Evolutionary conservation across 352 stramenopile species (phyloP).

Genomic region (Pythium pyrilobum): DNA sequence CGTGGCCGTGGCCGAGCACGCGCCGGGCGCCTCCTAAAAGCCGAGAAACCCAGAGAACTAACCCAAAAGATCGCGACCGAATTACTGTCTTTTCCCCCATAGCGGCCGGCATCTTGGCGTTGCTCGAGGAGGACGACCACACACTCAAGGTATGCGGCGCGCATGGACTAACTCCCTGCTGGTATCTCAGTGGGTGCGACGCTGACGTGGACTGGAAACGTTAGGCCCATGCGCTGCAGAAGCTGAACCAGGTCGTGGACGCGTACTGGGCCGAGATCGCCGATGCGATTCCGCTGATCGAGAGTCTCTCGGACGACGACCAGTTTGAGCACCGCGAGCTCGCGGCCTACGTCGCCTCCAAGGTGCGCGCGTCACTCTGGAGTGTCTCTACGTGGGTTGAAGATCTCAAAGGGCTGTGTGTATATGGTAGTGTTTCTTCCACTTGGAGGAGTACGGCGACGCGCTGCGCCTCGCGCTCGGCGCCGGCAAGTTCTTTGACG

Average conservation of each 20-base stretch:
- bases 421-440: slow-evolving; percentile 92
- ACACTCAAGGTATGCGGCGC: slow-evolving; percentile 86
- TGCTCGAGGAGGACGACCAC: slow-evolving; percentile 91
- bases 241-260: slow-evolving; percentile 91
- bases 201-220: too few species aligned
- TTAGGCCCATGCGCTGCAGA: slow-evolving; percentile 88
- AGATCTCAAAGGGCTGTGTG: background rate
- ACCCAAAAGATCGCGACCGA: background rate
- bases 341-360: slow-evolving; percentile 89
- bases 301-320: slow-evolving; percentile 92
- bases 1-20: slow-evolving; percentile 13
- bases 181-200: too few species aligned
- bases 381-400: too few species aligned
- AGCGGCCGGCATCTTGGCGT: slow-evolving; percentile 86
- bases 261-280: slow-evolving; percentile 93
- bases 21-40: background rate
- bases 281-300: slow-evolving; percentile 89
- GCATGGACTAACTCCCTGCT: too few species aligned
- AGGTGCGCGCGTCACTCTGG: slow-evolving; percentile 24
- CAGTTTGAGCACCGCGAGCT: slow-evolving; percentile 89
- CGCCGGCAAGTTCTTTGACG: slow-evolving; percentile 94
- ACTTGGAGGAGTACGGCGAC: slow-evolving; percentile 97
- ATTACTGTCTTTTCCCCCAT: slow-evolving; percentile 6
- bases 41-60: background rate
- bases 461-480: slow-evolving; percentile 93